Conservation (phyloP, 2,329 filamentous ascomycete genomes). For the Epichloe baconii region DNA sequence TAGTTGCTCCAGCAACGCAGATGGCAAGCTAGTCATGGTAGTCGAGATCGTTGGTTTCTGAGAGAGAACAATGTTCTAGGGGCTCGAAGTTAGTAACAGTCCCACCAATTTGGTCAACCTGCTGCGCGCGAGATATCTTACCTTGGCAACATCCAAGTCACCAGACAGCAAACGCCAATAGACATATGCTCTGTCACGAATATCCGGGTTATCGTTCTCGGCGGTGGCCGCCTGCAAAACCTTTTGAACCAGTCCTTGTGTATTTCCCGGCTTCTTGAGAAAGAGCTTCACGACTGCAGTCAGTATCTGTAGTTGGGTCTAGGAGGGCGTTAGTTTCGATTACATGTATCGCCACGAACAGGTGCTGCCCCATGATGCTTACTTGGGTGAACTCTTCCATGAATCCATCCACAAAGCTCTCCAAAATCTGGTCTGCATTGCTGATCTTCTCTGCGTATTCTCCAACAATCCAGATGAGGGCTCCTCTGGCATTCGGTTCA, state of each 20-base stretch:
- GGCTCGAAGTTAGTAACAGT: background rate
- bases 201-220: conserved; percentile 95
- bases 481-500: conserved; percentile 79
- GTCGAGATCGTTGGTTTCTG: conserved; percentile 89
- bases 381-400: conserved; percentile 94
- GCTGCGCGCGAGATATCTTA: conserved; percentile 18
- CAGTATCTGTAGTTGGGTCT: conserved; percentile 96
- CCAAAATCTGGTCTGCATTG: conserved; percentile 91
- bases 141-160: conserved; percentile 81
- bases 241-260: conserved; percentile 83
- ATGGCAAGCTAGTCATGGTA: conserved; percentile 81
- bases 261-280: conserved; percentile 88
- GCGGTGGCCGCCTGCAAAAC: conserved; percentile 85
- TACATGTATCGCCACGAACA: background rate
- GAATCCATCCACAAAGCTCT: conserved; percentile 85
- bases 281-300: conserved; percentile 97
- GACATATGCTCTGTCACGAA: conserved; percentile 90
- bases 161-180: conserved; percentile 96
- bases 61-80: conserved; percentile 72
- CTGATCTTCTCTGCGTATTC: conserved; percentile 99
- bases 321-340: conserved; percentile 5
- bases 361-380: background rate
- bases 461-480: conserved; percentile 96
- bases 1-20: conserved; percentile 76
- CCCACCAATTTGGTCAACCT: background rate